Evolutionary conservation across 371 early-diverging fungal genomes (phyloP).

Genomic region (Fennellomyces sp.): DNA sequence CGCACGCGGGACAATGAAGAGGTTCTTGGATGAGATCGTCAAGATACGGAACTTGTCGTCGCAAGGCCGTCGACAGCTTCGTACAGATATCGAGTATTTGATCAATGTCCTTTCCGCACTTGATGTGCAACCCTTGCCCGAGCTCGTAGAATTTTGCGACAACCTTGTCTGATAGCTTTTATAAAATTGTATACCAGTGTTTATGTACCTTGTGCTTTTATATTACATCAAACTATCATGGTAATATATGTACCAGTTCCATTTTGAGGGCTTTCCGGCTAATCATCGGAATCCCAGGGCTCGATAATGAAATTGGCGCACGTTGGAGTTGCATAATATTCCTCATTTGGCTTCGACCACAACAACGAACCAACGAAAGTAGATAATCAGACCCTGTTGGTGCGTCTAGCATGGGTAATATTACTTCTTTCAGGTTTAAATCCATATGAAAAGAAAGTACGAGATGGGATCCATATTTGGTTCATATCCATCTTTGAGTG

Average conservation of each 20-base stretch:
- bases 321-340: too few relatives aligned
- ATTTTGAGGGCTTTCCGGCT: too few relatives aligned
- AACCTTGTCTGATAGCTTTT: not conserved
- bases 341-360: too few relatives aligned
- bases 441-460: too few relatives aligned
- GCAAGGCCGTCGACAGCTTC: conserved; percentile 57
- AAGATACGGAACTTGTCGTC: conserved; percentile 41
- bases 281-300: too few relatives aligned
- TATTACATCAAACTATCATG: not conserved
- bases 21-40: conserved; percentile 40
- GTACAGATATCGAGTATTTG: conserved; percentile 65
- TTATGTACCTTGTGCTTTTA: not conserved
- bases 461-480: too few relatives aligned
- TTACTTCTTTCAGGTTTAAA: too few relatives aligned
- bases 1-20: conserved; percentile 59
- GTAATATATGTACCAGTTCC: not conserved
- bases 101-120: conserved; percentile 65
- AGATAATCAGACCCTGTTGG: too few relatives aligned
- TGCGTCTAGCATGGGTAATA: too few relatives aligned
- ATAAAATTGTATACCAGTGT: not conserved
- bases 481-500: too few relatives aligned
- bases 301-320: too few relatives aligned
- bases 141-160: conserved; percentile 25
- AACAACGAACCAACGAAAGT: too few relatives aligned
- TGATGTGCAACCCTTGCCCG: conserved; percentile 56